Percentiles rank a stretch among this genome's conserved stretches.
Evolutionary conservation across 2,329 filamentous ascomycete genomes (phyloP).

Genomic region (Alternaria alternata): DNA sequence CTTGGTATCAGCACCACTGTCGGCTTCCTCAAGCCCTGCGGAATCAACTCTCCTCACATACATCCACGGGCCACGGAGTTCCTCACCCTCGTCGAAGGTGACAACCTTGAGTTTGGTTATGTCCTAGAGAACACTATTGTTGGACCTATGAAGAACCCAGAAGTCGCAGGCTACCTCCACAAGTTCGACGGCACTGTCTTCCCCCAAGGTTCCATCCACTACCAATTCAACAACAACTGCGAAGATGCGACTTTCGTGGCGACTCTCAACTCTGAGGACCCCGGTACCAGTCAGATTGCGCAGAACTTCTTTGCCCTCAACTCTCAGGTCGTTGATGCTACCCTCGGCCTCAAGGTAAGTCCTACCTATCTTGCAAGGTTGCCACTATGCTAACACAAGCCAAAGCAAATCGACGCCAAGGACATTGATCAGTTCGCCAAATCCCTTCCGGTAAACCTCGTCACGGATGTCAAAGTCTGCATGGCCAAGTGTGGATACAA

Average conservation of each 20-base stretch:
- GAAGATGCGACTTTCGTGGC: constrained; percentile 56
- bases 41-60: constrained; percentile 59
- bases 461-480: constrained; percentile 63
- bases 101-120: constrained; percentile 54
- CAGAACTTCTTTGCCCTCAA: constrained; percentile 56
- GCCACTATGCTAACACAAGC: not conserved
- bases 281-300: constrained; percentile 53
- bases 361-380: no score
- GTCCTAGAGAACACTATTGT: constrained; percentile 57
- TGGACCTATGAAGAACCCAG: constrained; percentile 40
- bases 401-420: constrained; percentile 30
- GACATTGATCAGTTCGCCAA: constrained; percentile 50
- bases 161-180: constrained; percentile 51
- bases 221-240: constrained; percentile 59
- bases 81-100: constrained; percentile 55
- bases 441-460: constrained; percentile 58
- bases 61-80: constrained; percentile 60
- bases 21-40: constrained; percentile 54
- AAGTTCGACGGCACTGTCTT: constrained; percentile 59
- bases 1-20: constrained; percentile 51
- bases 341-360: constrained; percentile 10
- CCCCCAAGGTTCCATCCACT: constrained; percentile 58
- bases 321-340: constrained; percentile 47
- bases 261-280: constrained; percentile 55
- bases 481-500: constrained; percentile 55